A percentile compares a stretch with the other conserved stretches of the same genome.
phyloP scores from a whole-genome alignment of 371 early-diverging fungal genomes.

The Mucor saturninus region DNA sequence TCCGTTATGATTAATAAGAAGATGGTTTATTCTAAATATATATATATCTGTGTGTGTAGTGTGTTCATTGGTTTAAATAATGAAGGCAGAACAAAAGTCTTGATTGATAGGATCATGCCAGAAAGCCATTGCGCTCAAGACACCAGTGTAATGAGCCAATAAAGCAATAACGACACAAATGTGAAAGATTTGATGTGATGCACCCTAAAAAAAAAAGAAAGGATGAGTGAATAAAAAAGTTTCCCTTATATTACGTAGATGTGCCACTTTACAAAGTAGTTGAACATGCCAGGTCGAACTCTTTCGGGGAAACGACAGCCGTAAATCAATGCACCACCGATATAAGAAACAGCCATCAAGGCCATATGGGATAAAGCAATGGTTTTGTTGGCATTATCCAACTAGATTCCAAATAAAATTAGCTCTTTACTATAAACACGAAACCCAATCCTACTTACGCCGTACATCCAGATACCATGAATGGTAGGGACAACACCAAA shows the following conservation, averaged over 20 bases:
- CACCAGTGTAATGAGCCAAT: constrained; percentile 78
- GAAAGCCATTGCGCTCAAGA: constrained; percentile 68
- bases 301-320: constrained; percentile 68
- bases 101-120: constrained; percentile 43
- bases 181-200: constrained; percentile 95
- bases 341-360: constrained; percentile 77
- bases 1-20: not conserved
- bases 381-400: constrained; percentile 54
- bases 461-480: constrained; percentile 73
- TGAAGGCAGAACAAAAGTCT: constrained; percentile 14
- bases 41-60: not conserved
- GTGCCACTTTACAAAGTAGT: constrained; percentile 58
- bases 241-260: not conserved
- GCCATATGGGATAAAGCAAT: constrained; percentile 66
- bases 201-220: constrained; percentile 39
- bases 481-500: constrained; percentile 78
- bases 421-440: not conserved
- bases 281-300: constrained; percentile 63
- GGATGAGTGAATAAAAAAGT: not conserved
- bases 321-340: constrained; percentile 86
- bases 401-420: constrained; percentile 12
- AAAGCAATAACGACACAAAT: constrained; percentile 83
- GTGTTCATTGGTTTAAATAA: not conserved
- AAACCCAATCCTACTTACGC: constrained; percentile 56
- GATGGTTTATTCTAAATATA: not conserved